These are phyloP conservation scores for Delonix regia DNA, from an alignment of 306 rosid genomes.

Conservation along the genomic window DNA sequence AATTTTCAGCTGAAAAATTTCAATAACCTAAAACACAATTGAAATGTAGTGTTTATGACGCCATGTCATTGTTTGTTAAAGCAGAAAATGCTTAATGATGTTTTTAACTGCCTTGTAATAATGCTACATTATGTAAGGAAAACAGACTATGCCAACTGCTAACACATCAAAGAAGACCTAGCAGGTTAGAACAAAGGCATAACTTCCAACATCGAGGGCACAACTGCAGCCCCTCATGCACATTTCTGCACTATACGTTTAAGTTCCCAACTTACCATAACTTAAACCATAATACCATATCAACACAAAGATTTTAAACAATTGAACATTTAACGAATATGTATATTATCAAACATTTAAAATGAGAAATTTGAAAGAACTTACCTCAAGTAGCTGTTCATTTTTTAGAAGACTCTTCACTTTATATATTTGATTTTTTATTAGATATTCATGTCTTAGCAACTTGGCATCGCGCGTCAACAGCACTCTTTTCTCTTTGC, in stretches of 20 bases:
- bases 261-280: neutral
- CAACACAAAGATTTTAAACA: neutral
- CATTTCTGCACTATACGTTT: neutral
- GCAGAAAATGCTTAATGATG: neutral
- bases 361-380: constrained; percentile 1
- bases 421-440: constrained; percentile 71
- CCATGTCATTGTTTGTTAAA: constrained; percentile 21
- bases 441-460: constrained; percentile 59
- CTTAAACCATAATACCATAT: constrained; percentile 16
- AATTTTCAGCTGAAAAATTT: constrained; percentile 73
- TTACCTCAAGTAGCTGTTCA: constrained; percentile 91
- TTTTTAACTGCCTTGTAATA: constrained; percentile 9
- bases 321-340: neutral
- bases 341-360: constrained; percentile 21
- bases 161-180: neutral
- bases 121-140: neutral
- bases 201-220: constrained; percentile 4
- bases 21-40: constrained; percentile 71
- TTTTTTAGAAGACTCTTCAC: constrained; percentile 88
- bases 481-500: constrained; percentile 74
- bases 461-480: constrained; percentile 69
- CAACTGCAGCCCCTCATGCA: neutral
- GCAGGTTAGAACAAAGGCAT: neutral
- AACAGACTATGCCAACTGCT: neutral
- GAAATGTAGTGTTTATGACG: constrained; percentile 36